A percentile compares a stretch with the other conserved stretches of the same genome.
phyloP scores from a whole-genome alignment of 2,329 filamentous ascomycete species.

The Trichoderma cornu-damae region DNA sequence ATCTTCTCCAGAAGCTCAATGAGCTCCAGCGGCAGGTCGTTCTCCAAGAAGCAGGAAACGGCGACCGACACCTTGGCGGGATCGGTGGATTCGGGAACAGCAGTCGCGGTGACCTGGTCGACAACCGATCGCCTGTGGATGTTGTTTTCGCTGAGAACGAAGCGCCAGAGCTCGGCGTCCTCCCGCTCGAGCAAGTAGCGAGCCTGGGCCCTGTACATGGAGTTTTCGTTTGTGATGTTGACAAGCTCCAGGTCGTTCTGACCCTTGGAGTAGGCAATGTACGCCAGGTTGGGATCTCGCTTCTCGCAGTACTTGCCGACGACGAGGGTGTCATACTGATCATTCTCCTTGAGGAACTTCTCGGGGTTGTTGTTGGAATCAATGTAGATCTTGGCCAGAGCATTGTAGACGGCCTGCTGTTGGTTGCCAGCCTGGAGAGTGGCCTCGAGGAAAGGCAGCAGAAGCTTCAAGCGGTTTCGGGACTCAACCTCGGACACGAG shows the following conservation, averaged over 20 bases:
- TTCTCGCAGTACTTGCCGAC: constrained; percentile 99
- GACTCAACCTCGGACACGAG: constrained; percentile 93
- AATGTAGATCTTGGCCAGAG: constrained; percentile 98
- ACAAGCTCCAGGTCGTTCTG: constrained; percentile 97
- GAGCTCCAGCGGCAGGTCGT: constrained; percentile 85
- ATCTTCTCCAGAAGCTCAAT: constrained; percentile 99
- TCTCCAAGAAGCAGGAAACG: constrained; percentile 85
- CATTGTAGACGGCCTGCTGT: constrained; percentile 95
- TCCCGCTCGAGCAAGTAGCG: constrained; percentile 89
- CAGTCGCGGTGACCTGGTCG: constrained; percentile 93
- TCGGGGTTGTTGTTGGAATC: constrained; percentile 98
- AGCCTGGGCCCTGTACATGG: constrained; percentile 99
- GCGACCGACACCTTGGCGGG: constrained; percentile 93
- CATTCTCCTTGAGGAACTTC: constrained; percentile 95
- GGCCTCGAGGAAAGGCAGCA: constrained; percentile 92
- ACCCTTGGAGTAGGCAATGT: constrained; percentile 92
- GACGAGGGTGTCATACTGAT: constrained; percentile 85
- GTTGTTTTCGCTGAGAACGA: constrained; percentile 94
- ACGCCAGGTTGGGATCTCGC: constrained; percentile 91
- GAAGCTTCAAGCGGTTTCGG: constrained; percentile 89
- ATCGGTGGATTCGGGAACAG: constrained; percentile 86
- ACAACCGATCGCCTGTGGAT: constrained; percentile 88
- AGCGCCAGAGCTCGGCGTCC: constrained; percentile 86
- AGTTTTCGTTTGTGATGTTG: constrained; percentile 97
- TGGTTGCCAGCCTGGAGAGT: constrained; percentile 86